Conservation (phyloP, 2,329 filamentous ascomycete genomes). For the Didymella pomorum region DNA sequence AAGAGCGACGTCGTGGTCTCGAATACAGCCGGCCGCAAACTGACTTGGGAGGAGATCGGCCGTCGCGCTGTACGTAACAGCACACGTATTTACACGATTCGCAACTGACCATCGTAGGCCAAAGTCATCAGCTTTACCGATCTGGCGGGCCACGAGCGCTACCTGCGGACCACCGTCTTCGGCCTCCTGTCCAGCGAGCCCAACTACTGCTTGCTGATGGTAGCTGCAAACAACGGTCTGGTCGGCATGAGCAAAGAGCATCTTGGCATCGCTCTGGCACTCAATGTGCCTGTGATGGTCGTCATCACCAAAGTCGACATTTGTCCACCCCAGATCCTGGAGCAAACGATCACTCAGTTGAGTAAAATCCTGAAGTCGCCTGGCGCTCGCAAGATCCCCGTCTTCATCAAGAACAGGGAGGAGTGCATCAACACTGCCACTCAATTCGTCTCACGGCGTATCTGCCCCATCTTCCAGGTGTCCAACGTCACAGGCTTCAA, state of each 20-base stretch:
- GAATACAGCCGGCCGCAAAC: slow-evolving; percentile 80
- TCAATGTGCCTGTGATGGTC: slow-evolving; percentile 98
- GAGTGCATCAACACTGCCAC: slow-evolving; percentile 95
- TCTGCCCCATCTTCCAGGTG: slow-evolving; percentile 97
- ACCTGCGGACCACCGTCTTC: slow-evolving; percentile 95
- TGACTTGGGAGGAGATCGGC: slow-evolving; percentile 98
- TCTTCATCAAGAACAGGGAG: slow-evolving; percentile 90
- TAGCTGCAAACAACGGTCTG: slow-evolving; percentile 95
- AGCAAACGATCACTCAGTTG: slow-evolving; percentile 91
- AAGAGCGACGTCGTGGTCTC: slow-evolving; percentile 82
- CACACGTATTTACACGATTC: not conserved
- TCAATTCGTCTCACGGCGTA: slow-evolving; percentile 93
- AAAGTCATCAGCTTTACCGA: slow-evolving; percentile 98
- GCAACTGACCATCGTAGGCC: slow-evolving; percentile 55
- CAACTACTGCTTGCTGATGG: slow-evolving; percentile 98
- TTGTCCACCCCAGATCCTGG: slow-evolving; percentile 91
- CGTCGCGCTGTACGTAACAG: slow-evolving; percentile 72
- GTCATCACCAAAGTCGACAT: slow-evolving; percentile 99
- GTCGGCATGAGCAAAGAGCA: slow-evolving; percentile 99
- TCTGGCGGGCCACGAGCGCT: slow-evolving; percentile 92
- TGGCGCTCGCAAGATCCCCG: slow-evolving; percentile 91
- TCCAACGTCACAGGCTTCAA: slow-evolving; percentile 96
- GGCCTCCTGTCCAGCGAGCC: slow-evolving; percentile 92
- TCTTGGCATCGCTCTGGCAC: slow-evolving; percentile 87
- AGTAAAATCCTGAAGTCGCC: slow-evolving; percentile 93